Conservation (phyloP, 2,329 filamentous ascomycete genomes). For the Ophiostoma ips region DNA sequence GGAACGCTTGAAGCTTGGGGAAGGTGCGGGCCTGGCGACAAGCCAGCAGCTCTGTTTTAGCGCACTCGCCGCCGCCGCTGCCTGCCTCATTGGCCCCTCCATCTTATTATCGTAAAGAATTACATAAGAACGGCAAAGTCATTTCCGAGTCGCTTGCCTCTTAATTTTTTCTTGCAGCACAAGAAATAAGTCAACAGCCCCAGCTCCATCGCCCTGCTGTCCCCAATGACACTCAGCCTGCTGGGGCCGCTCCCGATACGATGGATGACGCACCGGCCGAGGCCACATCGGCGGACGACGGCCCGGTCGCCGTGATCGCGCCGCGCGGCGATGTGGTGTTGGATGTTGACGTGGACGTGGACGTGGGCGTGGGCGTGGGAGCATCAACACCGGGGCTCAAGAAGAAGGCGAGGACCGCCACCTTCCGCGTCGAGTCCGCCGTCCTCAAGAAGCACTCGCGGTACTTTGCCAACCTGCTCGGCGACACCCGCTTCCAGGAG, state of each 20-base stretch:
- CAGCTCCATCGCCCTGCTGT: neutral
- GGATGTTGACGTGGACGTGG: slow-evolving; percentile 31
- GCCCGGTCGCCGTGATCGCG: slow-evolving; percentile 31
- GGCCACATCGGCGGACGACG: slow-evolving; percentile 5
- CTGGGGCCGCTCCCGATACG: slow-evolving; percentile 2
- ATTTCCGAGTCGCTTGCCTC: no score
- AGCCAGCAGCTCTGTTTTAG: neutral
- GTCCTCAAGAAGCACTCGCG: slow-evolving; percentile 46
- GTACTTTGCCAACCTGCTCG: slow-evolving; percentile 56
- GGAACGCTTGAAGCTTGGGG: neutral
- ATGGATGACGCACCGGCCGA: slow-evolving; percentile 16
- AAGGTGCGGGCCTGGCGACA: neutral
- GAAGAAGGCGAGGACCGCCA: slow-evolving; percentile 10
- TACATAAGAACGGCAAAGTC: neutral
- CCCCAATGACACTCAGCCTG: slow-evolving; percentile 5
- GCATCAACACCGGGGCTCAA: slow-evolving; percentile 19
- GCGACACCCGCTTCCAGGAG: slow-evolving; percentile 50
- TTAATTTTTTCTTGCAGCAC: no score
- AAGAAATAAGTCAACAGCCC: no score
- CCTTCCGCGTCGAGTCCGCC: slow-evolving; percentile 46
- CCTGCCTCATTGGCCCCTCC: neutral
- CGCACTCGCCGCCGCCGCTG: no score
- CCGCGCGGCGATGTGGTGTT: slow-evolving; percentile 50
- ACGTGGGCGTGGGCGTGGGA: slow-evolving; percentile 38
- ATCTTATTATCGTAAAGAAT: no score